Conservation (phyloP, 2,329 filamentous ascomycete species). For the Colletotrichum somersetense region DNA sequence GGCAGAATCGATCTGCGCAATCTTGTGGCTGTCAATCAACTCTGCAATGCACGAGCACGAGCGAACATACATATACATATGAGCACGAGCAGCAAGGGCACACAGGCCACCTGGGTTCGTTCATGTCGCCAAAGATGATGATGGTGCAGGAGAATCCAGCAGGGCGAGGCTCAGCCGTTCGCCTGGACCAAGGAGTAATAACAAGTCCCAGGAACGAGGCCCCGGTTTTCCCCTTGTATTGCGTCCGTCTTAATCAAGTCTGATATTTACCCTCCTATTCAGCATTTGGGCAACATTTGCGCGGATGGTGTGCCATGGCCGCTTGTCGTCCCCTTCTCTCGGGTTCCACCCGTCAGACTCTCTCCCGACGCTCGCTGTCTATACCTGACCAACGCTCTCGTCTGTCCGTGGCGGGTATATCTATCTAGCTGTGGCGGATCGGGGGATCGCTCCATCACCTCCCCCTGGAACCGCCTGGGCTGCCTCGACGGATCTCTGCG, state of each 20-base stretch:
- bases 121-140: conserved; percentile 24
- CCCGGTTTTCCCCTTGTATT: conserved; percentile 22
- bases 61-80: neutral
- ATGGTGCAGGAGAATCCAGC: conserved; percentile 18
- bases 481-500: conserved; percentile 11
- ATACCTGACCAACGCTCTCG: conserved; percentile 9
- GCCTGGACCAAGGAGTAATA: conserved; percentile 20
- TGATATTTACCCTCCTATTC: conserved; percentile 6
- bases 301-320: neutral
- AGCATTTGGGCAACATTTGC: conserved; percentile 4
- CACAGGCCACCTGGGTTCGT: conserved; percentile 13
- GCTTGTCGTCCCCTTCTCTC: conserved; percentile 7
- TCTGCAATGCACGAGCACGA: conserved; percentile 15
- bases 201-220: conserved; percentile 8
- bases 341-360: neutral
- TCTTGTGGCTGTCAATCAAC: conserved; percentile 26
- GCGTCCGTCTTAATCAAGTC: conserved; percentile 12
- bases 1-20: conserved; percentile 26
- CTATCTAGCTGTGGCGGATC: neutral
- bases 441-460: conserved; percentile 29
- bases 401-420: conserved; percentile 24
- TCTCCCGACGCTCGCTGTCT: conserved; percentile 2
- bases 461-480: conserved; percentile 21
- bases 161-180: conserved; percentile 21
- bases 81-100: conserved; percentile 1